Conservation (phyloP, 2,329 filamentous ascomycete species). For the Didymella sp. region DNA sequence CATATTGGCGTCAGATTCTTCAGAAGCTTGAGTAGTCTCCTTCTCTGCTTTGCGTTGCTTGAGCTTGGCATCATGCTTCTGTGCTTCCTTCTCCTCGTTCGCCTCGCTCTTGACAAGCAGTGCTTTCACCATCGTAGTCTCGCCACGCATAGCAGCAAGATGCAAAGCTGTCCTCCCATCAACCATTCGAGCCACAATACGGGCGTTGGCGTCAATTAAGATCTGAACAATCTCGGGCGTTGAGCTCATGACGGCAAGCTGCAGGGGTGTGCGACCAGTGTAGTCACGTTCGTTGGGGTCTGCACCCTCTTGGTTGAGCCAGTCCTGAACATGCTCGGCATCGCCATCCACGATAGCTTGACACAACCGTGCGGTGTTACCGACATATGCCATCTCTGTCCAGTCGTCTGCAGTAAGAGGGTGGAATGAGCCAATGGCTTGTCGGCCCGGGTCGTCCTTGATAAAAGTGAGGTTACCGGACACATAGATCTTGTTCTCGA, state of each 20-base stretch:
- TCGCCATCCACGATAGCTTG: constrained; percentile 81
- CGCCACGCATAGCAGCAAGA: constrained; percentile 74
- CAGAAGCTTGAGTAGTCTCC: constrained; percentile 17
- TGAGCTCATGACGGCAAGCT: constrained; percentile 74
- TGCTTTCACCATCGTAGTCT: constrained; percentile 71
- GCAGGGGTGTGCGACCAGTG: constrained; percentile 74
- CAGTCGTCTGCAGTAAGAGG: constrained; percentile 82
- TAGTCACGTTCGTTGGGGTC: constrained; percentile 71
- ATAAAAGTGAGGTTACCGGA: constrained; percentile 76
- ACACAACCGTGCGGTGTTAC: constrained; percentile 77
- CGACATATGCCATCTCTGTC: constrained; percentile 91
- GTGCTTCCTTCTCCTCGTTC: constrained; percentile 73
- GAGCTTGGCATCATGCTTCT: constrained; percentile 60
- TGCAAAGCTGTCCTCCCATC: constrained; percentile 86
- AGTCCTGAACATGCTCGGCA: constrained; percentile 72
- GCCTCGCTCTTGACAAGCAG: constrained; percentile 75
- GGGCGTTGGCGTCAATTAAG: constrained; percentile 74
- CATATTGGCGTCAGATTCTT: constrained; percentile 16
- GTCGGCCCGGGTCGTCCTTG: constrained; percentile 81
- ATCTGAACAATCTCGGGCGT: constrained; percentile 73
- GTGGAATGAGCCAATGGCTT: constrained; percentile 76
- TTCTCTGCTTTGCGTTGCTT: constrained; percentile 34
- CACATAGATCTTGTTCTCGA: constrained; percentile 78
- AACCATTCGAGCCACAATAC: constrained; percentile 75
- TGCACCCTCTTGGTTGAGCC: constrained; percentile 70